Evolutionary conservation across 2,329 filamentous ascomycete species (phyloP).

Genomic region (Pseudogymnoascus sp.): DNA sequence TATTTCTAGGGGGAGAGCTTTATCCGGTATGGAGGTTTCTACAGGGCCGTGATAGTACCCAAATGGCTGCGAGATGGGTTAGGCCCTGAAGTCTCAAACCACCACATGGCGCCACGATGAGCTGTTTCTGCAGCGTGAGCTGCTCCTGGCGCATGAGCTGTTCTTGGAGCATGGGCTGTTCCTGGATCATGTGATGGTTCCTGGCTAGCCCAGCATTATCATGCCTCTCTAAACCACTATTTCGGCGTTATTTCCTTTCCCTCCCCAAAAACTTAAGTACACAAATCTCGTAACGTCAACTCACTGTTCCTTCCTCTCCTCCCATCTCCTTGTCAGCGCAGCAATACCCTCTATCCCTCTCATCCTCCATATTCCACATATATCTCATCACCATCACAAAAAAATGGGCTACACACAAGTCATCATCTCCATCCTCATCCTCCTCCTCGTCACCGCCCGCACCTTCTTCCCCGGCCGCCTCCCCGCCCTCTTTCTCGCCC

Average conservation of each 20-base stretch:
- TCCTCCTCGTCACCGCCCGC: neutral
- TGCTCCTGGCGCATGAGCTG: neutral
- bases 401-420: neutral
- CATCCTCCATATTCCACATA: no score
- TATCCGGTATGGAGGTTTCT: neutral
- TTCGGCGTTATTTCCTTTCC: neutral
- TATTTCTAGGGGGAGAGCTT: neutral
- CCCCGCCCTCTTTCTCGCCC: no score
- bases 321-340: neutral
- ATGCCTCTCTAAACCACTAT: neutral
- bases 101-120: neutral
- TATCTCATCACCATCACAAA: no score
- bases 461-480: neutral
- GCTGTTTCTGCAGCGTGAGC: neutral
- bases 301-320: neutral
- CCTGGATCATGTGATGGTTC: neutral
- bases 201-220: neutral
- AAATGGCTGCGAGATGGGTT: neutral
- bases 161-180: neutral
- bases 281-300: neutral
- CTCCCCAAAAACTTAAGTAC: neutral
- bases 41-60: no score
- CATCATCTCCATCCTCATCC: neutral
- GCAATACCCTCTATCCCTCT: neutral
- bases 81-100: neutral